Evolutionary conservation across 2,329 filamentous ascomycete species (phyloP).

Genomic region (Claviceps africana): DNA sequence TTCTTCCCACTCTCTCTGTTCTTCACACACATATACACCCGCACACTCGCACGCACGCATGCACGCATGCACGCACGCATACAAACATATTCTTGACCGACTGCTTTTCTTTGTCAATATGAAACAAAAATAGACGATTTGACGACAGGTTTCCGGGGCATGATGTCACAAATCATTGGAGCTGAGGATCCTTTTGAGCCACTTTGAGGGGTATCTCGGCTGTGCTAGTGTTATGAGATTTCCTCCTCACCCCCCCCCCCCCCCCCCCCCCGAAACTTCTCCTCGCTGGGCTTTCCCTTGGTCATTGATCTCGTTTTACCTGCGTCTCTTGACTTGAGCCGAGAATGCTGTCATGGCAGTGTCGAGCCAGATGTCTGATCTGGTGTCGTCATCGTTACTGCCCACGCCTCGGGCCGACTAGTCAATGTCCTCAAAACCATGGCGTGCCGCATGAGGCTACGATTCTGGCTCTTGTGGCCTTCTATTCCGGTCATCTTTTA

Average conservation of each 20-base stretch:
- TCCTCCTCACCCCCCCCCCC: not conserved
- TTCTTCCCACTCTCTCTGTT: no score
- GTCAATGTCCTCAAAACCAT: not conserved
- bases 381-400: not conserved
- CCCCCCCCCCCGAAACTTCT: no score
- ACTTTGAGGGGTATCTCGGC: not conserved
- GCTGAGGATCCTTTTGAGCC: not conserved
- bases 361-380: not conserved
- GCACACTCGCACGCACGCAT: no score
- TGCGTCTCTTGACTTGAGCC: not conserved
- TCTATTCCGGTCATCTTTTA: not conserved
- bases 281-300: no score
- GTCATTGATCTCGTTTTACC: no score
- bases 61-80: no score
- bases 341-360: not conserved
- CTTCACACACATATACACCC: no score
- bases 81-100: no score
- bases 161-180: not conserved
- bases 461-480: not conserved
- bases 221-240: not conserved
- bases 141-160: constrained; percentile 5
- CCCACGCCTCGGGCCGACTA: not conserved
- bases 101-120: not conserved
- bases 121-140: constrained; percentile 2
- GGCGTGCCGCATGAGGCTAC: not conserved